Percentiles rank a stretch among this genome's conserved stretches.
These are phyloP conservation scores for Austroboletus olivaceoglutinosus DNA, from an alignment of 1,284 basidiomycete genomes.

Conservation along the genomic window DNA sequence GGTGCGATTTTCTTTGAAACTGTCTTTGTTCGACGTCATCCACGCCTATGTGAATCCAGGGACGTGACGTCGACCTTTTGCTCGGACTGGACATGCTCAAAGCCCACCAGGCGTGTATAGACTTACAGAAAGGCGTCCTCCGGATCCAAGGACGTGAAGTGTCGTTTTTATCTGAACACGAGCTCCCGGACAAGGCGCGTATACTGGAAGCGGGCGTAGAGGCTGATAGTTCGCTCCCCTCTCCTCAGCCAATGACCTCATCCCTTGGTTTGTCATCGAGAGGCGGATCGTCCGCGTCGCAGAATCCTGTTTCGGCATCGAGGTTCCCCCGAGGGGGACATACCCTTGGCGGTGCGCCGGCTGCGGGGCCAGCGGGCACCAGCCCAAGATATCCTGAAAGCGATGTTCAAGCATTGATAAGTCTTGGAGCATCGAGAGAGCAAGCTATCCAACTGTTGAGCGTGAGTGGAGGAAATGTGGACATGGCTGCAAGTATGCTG, in stretches of 20 bases:
- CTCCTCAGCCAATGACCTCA: conserved; percentile 6
- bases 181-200: conserved; percentile 82
- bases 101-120: conserved; percentile 94
- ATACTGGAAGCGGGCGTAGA: conserved; percentile 36
- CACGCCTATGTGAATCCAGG: conserved; percentile 43
- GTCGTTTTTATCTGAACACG: conserved; percentile 89
- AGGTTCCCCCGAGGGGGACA: conserved; percentile 65
- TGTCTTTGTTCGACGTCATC: neutral
- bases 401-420: conserved; percentile 58
- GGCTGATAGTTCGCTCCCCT: conserved; percentile 16
- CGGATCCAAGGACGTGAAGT: conserved; percentile 88
- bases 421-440: conserved; percentile 72
- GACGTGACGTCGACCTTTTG: conserved; percentile 87
- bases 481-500: conserved; percentile 84
- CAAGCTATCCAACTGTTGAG: conserved; percentile 76
- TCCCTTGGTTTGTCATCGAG: conserved; percentile 14
- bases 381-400: conserved; percentile 46
- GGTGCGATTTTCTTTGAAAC: conserved; percentile 38
- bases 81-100: conserved; percentile 99
- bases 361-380: conserved; percentile 14
- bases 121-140: conserved; percentile 84
- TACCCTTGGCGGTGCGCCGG: conserved; percentile 42
- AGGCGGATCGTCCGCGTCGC: conserved; percentile 4
- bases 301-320: conserved; percentile 8
- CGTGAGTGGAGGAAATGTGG: conserved; percentile 82